Base-by-base conservation (phyloP, 371 early-diverging fungal genomes). In the Mucor saturninus region DNA sequence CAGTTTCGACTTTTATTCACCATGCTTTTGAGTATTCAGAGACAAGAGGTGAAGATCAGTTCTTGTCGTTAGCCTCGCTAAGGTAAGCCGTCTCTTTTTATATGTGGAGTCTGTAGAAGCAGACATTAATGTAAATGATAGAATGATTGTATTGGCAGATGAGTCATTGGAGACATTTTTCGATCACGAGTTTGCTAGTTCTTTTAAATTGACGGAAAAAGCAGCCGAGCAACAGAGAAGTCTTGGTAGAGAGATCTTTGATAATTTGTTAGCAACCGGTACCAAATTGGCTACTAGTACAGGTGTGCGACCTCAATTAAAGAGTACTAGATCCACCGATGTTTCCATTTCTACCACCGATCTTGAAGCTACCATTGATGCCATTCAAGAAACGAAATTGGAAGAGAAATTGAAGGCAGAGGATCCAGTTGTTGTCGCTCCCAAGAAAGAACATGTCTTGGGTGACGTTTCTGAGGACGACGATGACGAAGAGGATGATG, bases 71-170 rank as follows among this genome's bases (percentile, higher is more conserved):
- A 21, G 80, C 59, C 15, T 77, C 80, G 11, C 52, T 79, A 13
- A 74, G 83, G 83, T 77, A 70, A 56, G 28, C 13, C 35, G 54
- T 49, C 14, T n/a, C n/a, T 32, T 46, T 13, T 21, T 21, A 21
- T 21, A 21, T 21, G 21, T 21, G 21, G 21, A 21, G 21, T 21
- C 21, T 21, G 1, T 21, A 21, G 21, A 21, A 21, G 21, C 21
- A 21, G 21, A 21, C 21, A 21, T 21, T 21, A 21, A 21, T 21
- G 21, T 21, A 21, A 21, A 21, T 21, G 53, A 1, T 67, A 82
- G 92, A 62, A 88, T 91, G 86, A 85, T 90, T 13, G 80, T 91
- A 2, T 64, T 92, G 62, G 89, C 90, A 4, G 91, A 92, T 58
- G 92, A 89, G 55, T 71, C 80, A 6, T 65, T 92, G 37, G 91